Evolutionary conservation across 1,284 basidiomycete species (phyloP).

Genomic region (Cutaneotrichosporon spelunceum): DNA sequence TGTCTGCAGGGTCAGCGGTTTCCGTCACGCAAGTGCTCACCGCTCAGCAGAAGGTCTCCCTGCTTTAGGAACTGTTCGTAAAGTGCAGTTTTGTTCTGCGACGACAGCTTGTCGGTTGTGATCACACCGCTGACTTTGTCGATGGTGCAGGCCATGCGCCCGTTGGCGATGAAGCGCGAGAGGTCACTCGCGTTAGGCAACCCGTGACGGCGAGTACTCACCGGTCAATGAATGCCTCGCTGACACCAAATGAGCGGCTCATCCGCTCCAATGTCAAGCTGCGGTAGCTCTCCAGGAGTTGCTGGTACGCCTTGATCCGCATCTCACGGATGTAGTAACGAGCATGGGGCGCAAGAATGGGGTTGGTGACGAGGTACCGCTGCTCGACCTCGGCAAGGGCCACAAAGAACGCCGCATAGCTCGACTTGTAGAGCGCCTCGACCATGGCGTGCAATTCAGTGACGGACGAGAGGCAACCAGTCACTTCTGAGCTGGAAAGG

Average conservation of each 20-base stretch:
- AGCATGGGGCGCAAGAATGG: conserved; percentile 78
- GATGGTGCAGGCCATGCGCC: conserved; percentile 84
- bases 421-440: conserved; percentile 76
- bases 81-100: conserved; percentile 74
- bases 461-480: conserved; percentile 53
- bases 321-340: conserved; percentile 93
- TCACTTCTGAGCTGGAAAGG: conserved; percentile 58
- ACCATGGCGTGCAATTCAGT: conserved; percentile 55
- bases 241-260: conserved; percentile 83
- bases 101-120: conserved; percentile 82
- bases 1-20: conserved; percentile 34
- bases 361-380: conserved; percentile 78
- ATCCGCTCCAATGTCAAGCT: conserved; percentile 86
- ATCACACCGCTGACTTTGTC: conserved; percentile 93
- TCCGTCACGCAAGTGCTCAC: conserved; percentile 31
- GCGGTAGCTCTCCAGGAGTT: conserved; percentile 86
- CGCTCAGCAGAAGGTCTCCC: conserved; percentile 80
- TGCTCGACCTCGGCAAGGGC: conserved; percentile 87
- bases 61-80: conserved; percentile 87
- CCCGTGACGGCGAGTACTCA: conserved; percentile 53
- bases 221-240: conserved; percentile 82
- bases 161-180: conserved; percentile 85
- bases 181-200: conserved; percentile 63
- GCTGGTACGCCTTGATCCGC: conserved; percentile 90
- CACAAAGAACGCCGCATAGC: conserved; percentile 91